Base-by-base conservation (phyloP, 371 early-diverging fungal genomes). In the Mortierella sp. region DNA sequence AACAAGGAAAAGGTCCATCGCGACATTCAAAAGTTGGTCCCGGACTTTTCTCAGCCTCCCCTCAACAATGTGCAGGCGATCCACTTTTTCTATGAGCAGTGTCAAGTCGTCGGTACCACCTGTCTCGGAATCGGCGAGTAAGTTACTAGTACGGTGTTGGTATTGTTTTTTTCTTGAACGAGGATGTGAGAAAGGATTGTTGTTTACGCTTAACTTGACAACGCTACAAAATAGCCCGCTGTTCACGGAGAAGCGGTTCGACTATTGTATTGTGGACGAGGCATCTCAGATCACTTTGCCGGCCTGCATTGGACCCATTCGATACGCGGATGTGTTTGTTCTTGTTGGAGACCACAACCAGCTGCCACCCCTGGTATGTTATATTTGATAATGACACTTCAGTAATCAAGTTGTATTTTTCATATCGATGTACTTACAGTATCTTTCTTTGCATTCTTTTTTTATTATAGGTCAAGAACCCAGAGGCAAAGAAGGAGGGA, bases 261-360 rank as follows among this genome's bases (percentile, higher is more conserved):
- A 99, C 85, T 98, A 95, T 85, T 99, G 97, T 80, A 97, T 99
- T 64, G 94, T 99, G 26, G 99, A 99, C 85, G 99, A 99, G 82
- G 99, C 99, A 9, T 97, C 99, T 2, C 99, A 99, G 84, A 92
- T 99, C 47, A 97, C 97, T 14, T 86, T 99, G 47, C 99, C 99
- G 0, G 94, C 94, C 2, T 94, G 97, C 73, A 75, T 99, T 48
- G 98, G 99, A 0, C 99, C 99, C 3, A 85, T 99, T 48, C 89
- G 92, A n/a, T 91, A 89, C 72, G 96, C 97, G 4, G 86, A 92
- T 19, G 87, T 79, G 14, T 98, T 99, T 92, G 93, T 99, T 22
- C 88, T 99, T 10, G 99, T 99, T 14, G 99, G 99, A 19, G 99
- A 99, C 85, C 97, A 97, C 77, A 94, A 99, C 77, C 99, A 99